phyloP scores from a whole-genome alignment of 495 filamentous ascomycete species.

The Penicillium lividum region DNA sequence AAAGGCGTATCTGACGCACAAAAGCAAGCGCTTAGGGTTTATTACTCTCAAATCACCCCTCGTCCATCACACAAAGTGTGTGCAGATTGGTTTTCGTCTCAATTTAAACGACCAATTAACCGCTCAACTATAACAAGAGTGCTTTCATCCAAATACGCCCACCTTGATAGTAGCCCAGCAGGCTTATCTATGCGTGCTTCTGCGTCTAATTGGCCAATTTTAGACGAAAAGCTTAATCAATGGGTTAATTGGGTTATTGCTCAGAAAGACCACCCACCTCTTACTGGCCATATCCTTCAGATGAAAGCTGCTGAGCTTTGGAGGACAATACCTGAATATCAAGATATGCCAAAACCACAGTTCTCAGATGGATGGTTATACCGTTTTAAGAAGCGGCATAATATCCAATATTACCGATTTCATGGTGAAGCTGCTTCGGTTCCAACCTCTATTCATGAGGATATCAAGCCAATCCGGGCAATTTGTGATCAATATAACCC shows the following conservation, averaged over 20 bases:
- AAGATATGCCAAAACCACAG: slow-evolving; percentile 5
- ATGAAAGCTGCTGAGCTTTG: slow-evolving; percentile 10
- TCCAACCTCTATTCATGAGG: slow-evolving; percentile 9
- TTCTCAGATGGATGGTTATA: slow-evolving; percentile 18
- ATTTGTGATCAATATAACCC: slow-evolving; percentile 13
- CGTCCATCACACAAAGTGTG: slow-evolving; percentile 2
- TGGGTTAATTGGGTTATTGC: slow-evolving; percentile 5
- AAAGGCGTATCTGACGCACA: slow-evolving; percentile 12
- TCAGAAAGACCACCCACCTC: slow-evolving; percentile 4
- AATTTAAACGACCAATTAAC: slow-evolving; percentile 10
- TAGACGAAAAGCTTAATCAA: slow-evolving; percentile 12
- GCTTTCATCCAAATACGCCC: slow-evolving; percentile 14
- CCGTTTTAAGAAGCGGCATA: slow-evolving; percentile 13
- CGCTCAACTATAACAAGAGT: slow-evolving; percentile 8
- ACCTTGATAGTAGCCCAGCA: slow-evolving; percentile 15
- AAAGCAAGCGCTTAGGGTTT: slow-evolving; percentile 13
- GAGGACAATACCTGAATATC: slow-evolving; percentile 14
- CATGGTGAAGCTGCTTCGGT: slow-evolving; percentile 16
- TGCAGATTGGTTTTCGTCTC: slow-evolving; percentile 12
- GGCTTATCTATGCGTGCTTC: slow-evolving; percentile 6
- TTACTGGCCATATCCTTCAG: slow-evolving; percentile 12
- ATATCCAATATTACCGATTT: slow-evolving; percentile 9
- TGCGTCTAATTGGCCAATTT: slow-evolving; percentile 11
- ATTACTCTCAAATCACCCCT: slow-evolving; percentile 9
- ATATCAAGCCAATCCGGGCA: slow-evolving; percentile 7